Base-by-base conservation (phyloP, 345 rosid genomes). In the Citrus trifoliata region DNA sequence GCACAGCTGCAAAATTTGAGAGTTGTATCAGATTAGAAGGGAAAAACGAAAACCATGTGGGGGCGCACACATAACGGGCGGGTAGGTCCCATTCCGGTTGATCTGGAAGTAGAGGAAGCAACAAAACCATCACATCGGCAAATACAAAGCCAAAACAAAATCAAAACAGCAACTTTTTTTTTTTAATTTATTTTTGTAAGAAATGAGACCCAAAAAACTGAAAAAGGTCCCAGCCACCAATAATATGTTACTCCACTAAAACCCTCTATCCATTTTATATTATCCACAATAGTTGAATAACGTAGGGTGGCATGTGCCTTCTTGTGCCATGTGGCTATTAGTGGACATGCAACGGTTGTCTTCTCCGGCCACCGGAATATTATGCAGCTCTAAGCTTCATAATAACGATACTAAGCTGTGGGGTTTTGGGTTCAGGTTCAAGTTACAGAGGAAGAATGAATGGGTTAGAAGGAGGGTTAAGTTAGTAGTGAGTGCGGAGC, bases 261-360 rank as follows among this genome's bases (percentile, higher is more conserved):
- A 53, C 7, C 22, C 22, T 19, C 58, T 16, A 16, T 53, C 58
- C 58, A 53, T 53, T 53, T n/a, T 24, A 32, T 55, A 30, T 76
- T 55, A 76, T 76, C 79, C 73, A 76, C 64, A 55, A 35, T 25
- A 53, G 58, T 19, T 53, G 58, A 4, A 53, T 16, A 55, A 48
- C 86, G 19, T 83, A 87, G 87, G 92, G 77, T 92, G 89, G 85
- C 87, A 80, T 85, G 96, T 80, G 83, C 86, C 82, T 79, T 56
- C 78, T 63, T 78, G 66, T 80, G 87, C 88, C 92, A 85, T 86
- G 83, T 82, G 82, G 83, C 87, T 75, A 67, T 74, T 86, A 21
- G 74, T 80, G 82, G 84, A 75, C 84, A 86, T 87, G 93, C 87
- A 71, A 22, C 84, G 70, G 10, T 67, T 88, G 1, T 84, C 89